Percentiles rank a stretch among this genome's conserved stretches.
phyloP scores from a whole-genome alignment of 169 alveolate genomes.

The Cryptosporidium viatorum region DNA sequence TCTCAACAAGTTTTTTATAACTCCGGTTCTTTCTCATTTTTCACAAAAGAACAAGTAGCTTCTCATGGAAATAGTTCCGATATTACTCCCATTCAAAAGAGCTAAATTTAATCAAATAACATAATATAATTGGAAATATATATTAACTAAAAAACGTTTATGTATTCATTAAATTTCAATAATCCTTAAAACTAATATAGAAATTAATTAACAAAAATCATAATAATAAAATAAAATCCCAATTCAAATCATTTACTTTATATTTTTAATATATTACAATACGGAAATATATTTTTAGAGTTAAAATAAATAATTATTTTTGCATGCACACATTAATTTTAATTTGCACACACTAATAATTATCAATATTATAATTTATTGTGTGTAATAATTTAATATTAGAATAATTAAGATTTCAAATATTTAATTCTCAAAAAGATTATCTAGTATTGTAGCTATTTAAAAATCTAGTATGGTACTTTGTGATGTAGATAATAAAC shows the following conservation, averaged over 20 bases:
- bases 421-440: no score
- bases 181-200: neutral
- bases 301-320: neutral
- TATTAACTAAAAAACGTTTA: no score
- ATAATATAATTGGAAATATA: neutral
- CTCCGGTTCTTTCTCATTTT: constrained; percentile 65
- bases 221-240: no score
- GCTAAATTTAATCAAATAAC: neutral
- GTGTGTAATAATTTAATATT: neutral
- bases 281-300: neutral
- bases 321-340: constrained; percentile 1
- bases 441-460: neutral
- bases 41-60: constrained; percentile 16
- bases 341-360: neutral
- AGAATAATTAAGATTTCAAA: no score
- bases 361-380: neutral
- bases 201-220: no score
- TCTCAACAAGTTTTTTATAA: constrained; percentile 20
- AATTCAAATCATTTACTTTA: neutral
- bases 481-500: no score
- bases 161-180: neutral
- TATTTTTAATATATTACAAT: neutral
- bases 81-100: constrained; percentile 28
- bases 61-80: neutral
- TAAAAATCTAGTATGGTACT: no score